Conservation (phyloP, 2,329 filamentous ascomycete genomes). For the Claviceps quebecensis region DNA sequence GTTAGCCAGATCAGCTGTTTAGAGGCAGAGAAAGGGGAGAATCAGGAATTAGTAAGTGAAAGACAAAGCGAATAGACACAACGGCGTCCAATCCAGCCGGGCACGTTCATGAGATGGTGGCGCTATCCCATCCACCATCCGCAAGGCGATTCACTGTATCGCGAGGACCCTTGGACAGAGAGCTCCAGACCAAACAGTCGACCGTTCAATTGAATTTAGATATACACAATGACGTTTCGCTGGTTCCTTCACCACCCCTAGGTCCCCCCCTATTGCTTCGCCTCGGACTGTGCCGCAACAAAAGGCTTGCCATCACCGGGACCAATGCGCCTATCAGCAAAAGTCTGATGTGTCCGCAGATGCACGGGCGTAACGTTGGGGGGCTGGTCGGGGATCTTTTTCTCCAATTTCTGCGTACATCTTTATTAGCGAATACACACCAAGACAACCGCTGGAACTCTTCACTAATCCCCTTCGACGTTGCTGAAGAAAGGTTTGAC, state of each 20-base stretch:
- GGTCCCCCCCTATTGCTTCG: conserved; percentile 20
- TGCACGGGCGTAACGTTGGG: conserved; percentile 59
- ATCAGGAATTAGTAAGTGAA: too few species aligned
- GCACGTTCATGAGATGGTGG: too few species aligned
- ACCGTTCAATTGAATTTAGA: conserved; percentile 1
- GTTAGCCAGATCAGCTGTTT: too few species aligned
- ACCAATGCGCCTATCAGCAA: conserved; percentile 37
- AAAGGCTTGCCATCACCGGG: conserved; percentile 30
- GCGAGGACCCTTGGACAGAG: too few species aligned
- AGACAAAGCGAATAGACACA: too few species aligned
- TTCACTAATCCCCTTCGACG: too few species aligned
- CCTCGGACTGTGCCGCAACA: conserved; percentile 19
- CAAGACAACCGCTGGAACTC: too few species aligned
- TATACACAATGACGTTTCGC: conserved; percentile 3
- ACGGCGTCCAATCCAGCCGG: too few species aligned
- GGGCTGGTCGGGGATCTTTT: conserved; percentile 63
- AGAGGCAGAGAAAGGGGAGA: too few species aligned
- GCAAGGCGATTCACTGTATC: too few species aligned
- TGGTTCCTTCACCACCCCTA: neutral
- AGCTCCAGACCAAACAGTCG: neutral
- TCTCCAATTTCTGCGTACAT: conserved; percentile 59
- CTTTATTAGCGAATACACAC: neutral
- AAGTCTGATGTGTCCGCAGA: conserved; percentile 51
- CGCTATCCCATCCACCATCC: too few species aligned
- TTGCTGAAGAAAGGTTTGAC: neutral